Evolutionary conservation across 108 stramenopile species (phyloP), one percentile per base, ranked within the genome.

Genomic region (Mediolabrus comicus): DNA sequence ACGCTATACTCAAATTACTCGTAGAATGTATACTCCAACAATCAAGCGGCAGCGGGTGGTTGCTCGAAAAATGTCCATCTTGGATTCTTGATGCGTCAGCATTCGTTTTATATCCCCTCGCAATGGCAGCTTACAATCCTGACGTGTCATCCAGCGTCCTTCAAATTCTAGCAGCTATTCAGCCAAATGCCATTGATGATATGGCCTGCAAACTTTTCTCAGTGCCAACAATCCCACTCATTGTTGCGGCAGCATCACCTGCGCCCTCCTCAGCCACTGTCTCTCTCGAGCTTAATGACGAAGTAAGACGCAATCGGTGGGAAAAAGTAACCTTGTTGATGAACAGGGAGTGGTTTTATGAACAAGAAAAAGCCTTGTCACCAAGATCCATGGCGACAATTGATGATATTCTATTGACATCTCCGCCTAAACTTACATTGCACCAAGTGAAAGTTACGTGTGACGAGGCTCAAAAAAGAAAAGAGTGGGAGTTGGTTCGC

Each of bases 71-170:
- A 25, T 61, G 32, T 14, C 66, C 66, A 1, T 31, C 10, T 26
- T 69, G 67, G 75, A 41, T 64, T 14, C 29, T 69, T 16, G 34
- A 53, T 26, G 6, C 54, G 12, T 57, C 62, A 9, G 6, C 12
- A 1, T 57, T 65, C 19, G 28, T 12, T 2, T 9, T 77, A 17
- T 69, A 62, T 28, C 67, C 75, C 16, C 35, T 77, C 38, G 67
- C 68, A 14, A 69, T 77, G 16, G 67, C 68, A 19, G 67, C 75
- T n/a, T 77, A 77, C 68, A 77, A 77, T 55, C 75, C 67, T 0
- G 75, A 77, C 43, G 67, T 77, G 4, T n/a, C 67, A 7, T 19
- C 53, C 10, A 26, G 11, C 3, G 27, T 62, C 10, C 58, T 77
- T 3, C 52, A 34, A 12, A 14, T 39, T 11, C 19, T 77, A 13